Conservation (phyloP, 148 eudicot genomes). For the Persicaria tinctoria region DNA sequence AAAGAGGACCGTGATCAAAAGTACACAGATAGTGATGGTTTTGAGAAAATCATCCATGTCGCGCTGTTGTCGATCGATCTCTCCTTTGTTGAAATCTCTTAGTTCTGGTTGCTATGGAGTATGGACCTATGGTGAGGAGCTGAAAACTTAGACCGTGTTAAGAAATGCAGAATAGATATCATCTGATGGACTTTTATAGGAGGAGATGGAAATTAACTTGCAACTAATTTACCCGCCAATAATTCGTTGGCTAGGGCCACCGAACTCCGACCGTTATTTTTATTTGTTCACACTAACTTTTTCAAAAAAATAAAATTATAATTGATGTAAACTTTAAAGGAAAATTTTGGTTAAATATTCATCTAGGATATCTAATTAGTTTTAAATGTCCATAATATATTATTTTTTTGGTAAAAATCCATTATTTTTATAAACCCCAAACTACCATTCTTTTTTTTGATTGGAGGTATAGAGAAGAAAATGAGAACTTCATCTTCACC, state of each 20-base stretch:
- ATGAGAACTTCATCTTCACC: constrained; percentile 57
- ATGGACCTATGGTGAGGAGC: background rate
- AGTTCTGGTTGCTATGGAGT: too few species aligned
- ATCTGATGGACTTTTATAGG: background rate
- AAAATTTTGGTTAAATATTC: too few species aligned
- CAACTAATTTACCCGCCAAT: background rate
- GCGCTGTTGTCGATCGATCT: background rate
- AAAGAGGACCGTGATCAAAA: background rate
- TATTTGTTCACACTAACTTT: too few species aligned
- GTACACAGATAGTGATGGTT: background rate
- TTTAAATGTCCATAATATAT: too few species aligned
- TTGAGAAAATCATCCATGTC: background rate
- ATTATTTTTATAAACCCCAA: too few species aligned
- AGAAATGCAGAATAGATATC: background rate
- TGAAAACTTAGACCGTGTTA: background rate
- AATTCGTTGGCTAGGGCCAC: background rate
- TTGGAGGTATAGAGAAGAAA: too few species aligned
- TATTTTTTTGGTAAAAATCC: too few species aligned
- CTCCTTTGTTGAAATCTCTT: too few species aligned
- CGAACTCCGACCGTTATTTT: background rate
- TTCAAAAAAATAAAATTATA: too few species aligned
- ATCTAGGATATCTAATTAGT: too few species aligned
- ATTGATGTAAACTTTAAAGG: too few species aligned
- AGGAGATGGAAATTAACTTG: background rate
- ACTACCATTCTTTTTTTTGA: too few species aligned